These are phyloP conservation scores for Tricholoma flavovirens DNA, from an alignment of 768 basidiomycete species.

Conservation along the genomic window DNA sequence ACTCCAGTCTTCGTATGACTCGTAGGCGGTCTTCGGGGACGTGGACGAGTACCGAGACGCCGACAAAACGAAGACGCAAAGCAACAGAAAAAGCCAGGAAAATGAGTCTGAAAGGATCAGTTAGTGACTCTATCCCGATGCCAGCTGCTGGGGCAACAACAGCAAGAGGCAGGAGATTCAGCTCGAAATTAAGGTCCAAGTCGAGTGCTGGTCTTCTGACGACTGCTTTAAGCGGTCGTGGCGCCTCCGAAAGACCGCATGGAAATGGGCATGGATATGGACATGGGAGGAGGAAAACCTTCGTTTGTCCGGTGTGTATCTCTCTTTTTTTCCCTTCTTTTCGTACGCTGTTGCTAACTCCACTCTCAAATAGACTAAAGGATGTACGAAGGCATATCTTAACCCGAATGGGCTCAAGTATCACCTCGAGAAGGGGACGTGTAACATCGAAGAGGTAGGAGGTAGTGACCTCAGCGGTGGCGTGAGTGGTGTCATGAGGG, in stretches of 20 bases:
- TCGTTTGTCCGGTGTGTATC: conserved; percentile 42
- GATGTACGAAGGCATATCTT: conserved; percentile 59
- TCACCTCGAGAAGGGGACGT: conserved; percentile 62
- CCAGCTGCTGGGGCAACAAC: too few species aligned
- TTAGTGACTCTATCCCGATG: neutral
- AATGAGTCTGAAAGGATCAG: neutral
- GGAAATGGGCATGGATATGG: neutral
- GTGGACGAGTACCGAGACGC: neutral
- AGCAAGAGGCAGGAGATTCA: neutral
- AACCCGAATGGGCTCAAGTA: conserved; percentile 67
- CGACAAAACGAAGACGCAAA: neutral
- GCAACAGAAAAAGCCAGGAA: neutral
- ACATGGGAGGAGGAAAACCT: conserved; percentile 26
- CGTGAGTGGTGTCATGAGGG: neutral
- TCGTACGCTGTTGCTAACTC: neutral
- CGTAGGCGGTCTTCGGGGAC: neutral
- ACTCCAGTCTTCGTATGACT: neutral
- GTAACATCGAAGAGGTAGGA: conserved; percentile 32
- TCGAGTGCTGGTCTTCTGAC: too few species aligned
- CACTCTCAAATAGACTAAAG: conserved; percentile 26
- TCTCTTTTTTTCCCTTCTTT: neutral
- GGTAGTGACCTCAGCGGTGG: neutral
- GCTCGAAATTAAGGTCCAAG: neutral
- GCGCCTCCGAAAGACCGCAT: neutral
- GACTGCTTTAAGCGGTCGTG: neutral